Base-by-base conservation (phyloP, 345 rosid genomes). In the Murraya koenigii region DNA sequence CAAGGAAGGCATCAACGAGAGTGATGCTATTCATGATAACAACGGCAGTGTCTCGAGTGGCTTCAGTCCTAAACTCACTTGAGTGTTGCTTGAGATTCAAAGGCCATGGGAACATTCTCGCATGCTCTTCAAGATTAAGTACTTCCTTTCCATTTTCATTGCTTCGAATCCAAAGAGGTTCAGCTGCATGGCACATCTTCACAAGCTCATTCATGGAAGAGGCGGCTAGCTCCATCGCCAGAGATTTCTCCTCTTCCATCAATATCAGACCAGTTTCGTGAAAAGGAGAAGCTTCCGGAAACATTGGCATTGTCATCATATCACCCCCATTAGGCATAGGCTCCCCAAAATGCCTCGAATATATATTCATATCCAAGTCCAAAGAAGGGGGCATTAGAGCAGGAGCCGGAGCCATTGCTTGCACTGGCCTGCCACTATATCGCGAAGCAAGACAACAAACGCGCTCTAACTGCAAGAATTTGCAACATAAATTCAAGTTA, bases 11-110 rank as follows among this genome's bases (percentile, higher is more conserved):
- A 58, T 90, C 97, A 6, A 94, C 92, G 15, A 96, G 87, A 66
- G 88, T 91, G 55, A 94, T 82, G 88, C 95, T 89, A 67, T 96
- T 96, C 98, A 96, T 92, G 64, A 96, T 94, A 78, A 96, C 93
- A 7, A 94, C 91, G 2, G 95, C 86, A 68, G 83, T 83, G 33
- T 90, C 92, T 55, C 92, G 87, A 25, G 91, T 87, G 32, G 97
- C 97, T 87, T 96, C 99, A 19, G 85, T 82, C 84, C 88, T 82
- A 25, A 88, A 78, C 23, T 84, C 88, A 61, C 35, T 80, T 7
- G 88, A 80, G 15, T 77, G 83, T 49, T 79, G 88, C 79, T 87
- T 85, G 36, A 76, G 44, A 77, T 82, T 83, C 64, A 83, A 59
- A 33, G 92, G 93, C 90, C 94, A 90, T 25, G 90, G 94, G 83